Evolutionary conservation across 805 yeast species (phyloP), one percentile per base, ranked within the genome.

Genomic region (Yamadazyma phyllophila): DNA sequence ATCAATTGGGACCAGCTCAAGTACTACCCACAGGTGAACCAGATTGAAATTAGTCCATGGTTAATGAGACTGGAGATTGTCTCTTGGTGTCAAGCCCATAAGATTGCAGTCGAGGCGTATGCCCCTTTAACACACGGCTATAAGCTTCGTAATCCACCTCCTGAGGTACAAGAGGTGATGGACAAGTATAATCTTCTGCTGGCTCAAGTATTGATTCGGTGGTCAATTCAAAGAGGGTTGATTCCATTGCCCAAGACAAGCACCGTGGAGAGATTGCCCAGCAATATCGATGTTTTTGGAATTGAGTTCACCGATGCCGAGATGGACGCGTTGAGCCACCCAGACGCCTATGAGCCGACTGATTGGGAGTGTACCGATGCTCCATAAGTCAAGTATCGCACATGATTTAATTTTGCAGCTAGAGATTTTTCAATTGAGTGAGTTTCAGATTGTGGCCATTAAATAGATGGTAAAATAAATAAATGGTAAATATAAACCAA

Each of bases 321-420:
- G 36, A 51, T 64, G 8, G 44, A 32, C 6, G 43, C 39, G 6
- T 52, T 66, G 17, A 62, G 57, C 39, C 67, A 64, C 45, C 71
- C 71, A 1, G 55, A 55, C 3, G 79, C 77, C 1, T 81, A 84
- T 52, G 88, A 82, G 49, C 88, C 88, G 9, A 82, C 88, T 1
- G 89, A 83, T 55, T 84, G 89, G 89, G 89, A 83, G 56, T 82
- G 85, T 47, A 80, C 84, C 3, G 78, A 78, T 52, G 81, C 80
- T 17, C 81, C 83, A 15, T 61, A 47, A 20, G 24, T 4, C 24
- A 42, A 37, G n/a, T 16, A 24, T 15, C n/a, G 20, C n/a, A 20
- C 13, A 17, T 26, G 40, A 12, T 26, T 29, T 5, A 29, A 29
- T 20, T 20, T 20, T 20, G 24, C 24, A 20, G 24, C 24, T 20